Conservation (phyloP, 208 protist genomes). For the Herpetomonas tarakana region DNA sequence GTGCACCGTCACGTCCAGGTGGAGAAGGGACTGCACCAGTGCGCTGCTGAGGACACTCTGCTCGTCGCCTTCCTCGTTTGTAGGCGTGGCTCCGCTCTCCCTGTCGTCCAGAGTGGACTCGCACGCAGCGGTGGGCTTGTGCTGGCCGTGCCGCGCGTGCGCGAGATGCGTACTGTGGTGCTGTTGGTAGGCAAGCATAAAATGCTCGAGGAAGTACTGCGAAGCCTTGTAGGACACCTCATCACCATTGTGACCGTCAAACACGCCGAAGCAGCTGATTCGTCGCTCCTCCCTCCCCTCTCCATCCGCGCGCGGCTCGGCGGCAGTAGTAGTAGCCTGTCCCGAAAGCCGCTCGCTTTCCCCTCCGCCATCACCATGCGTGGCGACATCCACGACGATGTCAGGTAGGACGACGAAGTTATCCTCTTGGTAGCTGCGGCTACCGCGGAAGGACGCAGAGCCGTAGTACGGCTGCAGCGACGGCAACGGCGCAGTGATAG, state of each 20-base stretch:
- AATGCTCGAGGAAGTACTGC: slow-evolving; percentile 54
- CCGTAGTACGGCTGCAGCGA: slow-evolving; percentile 8
- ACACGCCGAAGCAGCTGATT: slow-evolving; percentile 54
- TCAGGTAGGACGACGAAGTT: slow-evolving; percentile 21
- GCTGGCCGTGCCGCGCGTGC: background rate
- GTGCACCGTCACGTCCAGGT: slow-evolving; percentile 64
- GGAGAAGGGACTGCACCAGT: slow-evolving; percentile 65
- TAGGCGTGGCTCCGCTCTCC: background rate
- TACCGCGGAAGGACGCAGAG: slow-evolving; percentile 25
- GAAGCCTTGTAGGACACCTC: slow-evolving; percentile 37
- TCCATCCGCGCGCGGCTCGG: slow-evolving; percentile 2
- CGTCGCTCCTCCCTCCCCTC: slow-evolving; percentile 6
- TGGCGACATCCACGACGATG: slow-evolving; percentile 11
- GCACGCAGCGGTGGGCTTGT: background rate
- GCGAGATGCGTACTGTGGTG: slow-evolving; percentile 11
- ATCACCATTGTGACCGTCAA: slow-evolving; percentile 78
- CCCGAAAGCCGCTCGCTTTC: no score
- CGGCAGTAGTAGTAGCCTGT: background rate
- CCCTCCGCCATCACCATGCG: background rate
- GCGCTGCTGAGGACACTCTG: slow-evolving; percentile 52
- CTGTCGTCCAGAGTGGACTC: background rate
- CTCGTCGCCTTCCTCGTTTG: background rate
- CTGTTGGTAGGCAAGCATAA: slow-evolving; percentile 31
- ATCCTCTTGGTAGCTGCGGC: slow-evolving; percentile 37
- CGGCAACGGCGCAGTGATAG: background rate